Evolutionary conservation across 163 green algal genomes (phyloP), one percentile per base, ranked within the genome.

Genomic region (Scenedesmus sp.): DNA sequence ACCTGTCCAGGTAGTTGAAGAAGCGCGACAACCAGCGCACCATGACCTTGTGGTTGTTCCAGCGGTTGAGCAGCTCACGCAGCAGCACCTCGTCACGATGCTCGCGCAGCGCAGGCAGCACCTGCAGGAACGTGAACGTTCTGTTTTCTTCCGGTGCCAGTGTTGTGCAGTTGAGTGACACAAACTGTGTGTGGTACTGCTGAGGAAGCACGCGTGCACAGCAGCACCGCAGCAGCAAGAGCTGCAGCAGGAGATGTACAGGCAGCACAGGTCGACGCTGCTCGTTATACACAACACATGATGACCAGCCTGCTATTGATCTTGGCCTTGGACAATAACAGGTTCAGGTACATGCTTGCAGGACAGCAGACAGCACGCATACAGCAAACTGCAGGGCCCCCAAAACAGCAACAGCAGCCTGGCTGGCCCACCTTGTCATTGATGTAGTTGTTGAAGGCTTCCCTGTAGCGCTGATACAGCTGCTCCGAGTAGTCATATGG

Each of bases 1-100:
- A 98, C 96, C 98, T 95, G 94, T 99, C 98, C 0, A 99, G 94
- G 93, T 99, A 99, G 93, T 99, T 99, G 97, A 99, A 99, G 94
- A 99, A 99, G 42, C 97, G 95, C 0, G 96, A 98, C 51, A 99
- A 94, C 97, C 98, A 99, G 30, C 98, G 95, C 13, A 99, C 97
- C 98, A 99, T 99, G 82, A 99, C 92, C 92, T 99, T 99, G 96
- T 99, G 98, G 94, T 99, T 99, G 61, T 96, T 89, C 98, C 98
- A 99, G 0, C 98, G 93, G 81, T 95, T 91, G 44, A 96, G 94
- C 43, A 99, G 95, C 95, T 99, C 96, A 51, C 95, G 96, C 42
- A 99, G 94, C 91, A 99, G 96, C 83, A 96, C 95, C 95, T 99
- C 98, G 81, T 97, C 97, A 37, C 95, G 92, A 72, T 98, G 96